Base-by-base conservation (phyloP, 1,139 yeast genomes). In the Eremothecium gossypii region DNA sequence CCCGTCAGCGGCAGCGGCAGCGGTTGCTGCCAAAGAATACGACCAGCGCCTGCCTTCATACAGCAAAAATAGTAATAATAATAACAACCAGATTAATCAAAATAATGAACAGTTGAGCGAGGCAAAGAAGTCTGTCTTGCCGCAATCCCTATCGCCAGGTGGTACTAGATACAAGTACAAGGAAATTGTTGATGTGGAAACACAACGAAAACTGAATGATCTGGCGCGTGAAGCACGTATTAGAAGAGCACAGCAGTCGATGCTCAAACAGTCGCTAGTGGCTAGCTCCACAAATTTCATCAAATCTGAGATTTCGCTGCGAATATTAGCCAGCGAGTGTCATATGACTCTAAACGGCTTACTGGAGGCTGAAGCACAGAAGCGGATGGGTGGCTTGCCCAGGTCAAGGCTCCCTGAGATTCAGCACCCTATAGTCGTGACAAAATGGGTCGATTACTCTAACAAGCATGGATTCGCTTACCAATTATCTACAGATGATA, bases 381-480 rank as follows among this genome's bases (percentile, higher is more conserved):
- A 67, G 27, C 63, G 65, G 51, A 64, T 66, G 66, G 63, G 63
- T 28, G 61, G 61, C 7, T 45, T 58, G 41, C 66, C 60, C 30
- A 58, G 50, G 42, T 54, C 62, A 13, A 42, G 61, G 44, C 45
- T 55, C 32, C 57, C 63, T 13, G 53, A 53, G 32, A 48, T 76
- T 51, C 79, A 74, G 52, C 76, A 76, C 49, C 91, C 91, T 10
- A 74, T 81, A 11, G 76, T 85, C 48, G 81, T 91, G 40, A 83
- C 94, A 49, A 89, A 89, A 61, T 93, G 99, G 99, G 98, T 93
- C 27, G 98, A 93, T 63, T 91, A 91, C 61, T 84, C 96, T 33
- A 87, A 89, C 66, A 86, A 84, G 59, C 94, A 89, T 63, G 99
- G 99, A 0, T 83, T 93, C 57, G 85, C 96, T 6, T 91, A 91